Evolutionary conservation across 345 rosid species (phyloP).

Genomic region (Eucalyptus coolabah): DNA sequence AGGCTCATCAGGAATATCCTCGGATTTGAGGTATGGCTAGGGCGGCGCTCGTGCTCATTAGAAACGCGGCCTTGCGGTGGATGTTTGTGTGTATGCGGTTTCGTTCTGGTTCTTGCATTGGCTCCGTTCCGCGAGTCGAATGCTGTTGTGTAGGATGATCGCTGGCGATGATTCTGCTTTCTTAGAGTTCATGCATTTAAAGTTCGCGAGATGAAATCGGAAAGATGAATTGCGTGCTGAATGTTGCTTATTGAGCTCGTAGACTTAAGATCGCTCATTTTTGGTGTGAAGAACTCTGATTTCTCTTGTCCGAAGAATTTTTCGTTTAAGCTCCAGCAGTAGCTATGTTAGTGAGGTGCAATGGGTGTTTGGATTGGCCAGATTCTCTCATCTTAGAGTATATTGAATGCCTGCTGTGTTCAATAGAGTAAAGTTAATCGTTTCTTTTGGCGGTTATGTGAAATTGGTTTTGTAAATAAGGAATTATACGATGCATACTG

Average conservation of each 20-base stretch:
- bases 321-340: background rate
- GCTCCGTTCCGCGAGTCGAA: background rate
- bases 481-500: background rate
- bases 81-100: background rate
- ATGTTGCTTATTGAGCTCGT: background rate
- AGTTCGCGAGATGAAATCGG: background rate
- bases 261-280: background rate
- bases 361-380: background rate
- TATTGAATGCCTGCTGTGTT: background rate
- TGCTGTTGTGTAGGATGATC: background rate
- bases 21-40: slow-evolving; percentile 41
- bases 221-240: background rate
- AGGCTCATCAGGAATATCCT: slow-evolving; percentile 26
- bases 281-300: background rate
- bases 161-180: background rate
- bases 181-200: background rate
- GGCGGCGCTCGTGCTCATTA: background rate
- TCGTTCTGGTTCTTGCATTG: background rate
- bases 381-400: background rate
- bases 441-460: background rate
- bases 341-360: background rate
- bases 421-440: background rate
- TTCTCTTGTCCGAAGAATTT: background rate
- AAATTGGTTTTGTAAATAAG: background rate
- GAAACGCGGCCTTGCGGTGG: background rate